Base-by-base conservation (phyloP, 2,329 filamentous ascomycete genomes). In the Fusarium incarnatum region DNA sequence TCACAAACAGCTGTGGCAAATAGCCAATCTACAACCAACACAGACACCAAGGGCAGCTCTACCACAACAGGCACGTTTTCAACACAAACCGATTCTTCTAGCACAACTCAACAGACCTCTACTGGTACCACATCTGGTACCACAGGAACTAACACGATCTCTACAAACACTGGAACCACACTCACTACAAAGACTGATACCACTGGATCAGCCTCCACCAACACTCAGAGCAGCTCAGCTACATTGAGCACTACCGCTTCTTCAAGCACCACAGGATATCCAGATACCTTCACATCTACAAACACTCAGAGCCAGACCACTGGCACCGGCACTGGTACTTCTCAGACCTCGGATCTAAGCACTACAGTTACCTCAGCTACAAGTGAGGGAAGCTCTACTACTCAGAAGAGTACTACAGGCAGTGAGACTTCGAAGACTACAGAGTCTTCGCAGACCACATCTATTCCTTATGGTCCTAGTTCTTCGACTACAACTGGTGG, bases 181-280 rank as follows among this genome's bases (percentile, higher is more conserved):
- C 44, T 50, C 9, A 56, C 30, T 37, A 41, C 28, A 52, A 30
- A 45, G 6, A 46, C 27, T 4, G 45, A 52, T 2, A 47, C 32
- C 3, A 58, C 27, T 8, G 48, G 27, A 20, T 58, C 41, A 2
- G 52, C 23, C 18, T 53, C 49, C 6, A 41, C 15, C 5, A 34
- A 44, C 22, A 44, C 60, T 12, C 16, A 60, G 1, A 66, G 54
- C n/a, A 66, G 61, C 47, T 60, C 61, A n/a, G 12, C 42, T 54
- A 45, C 61, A 54, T 13, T 20, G 22, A 60, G 61, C 18, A 65
- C 48, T 37, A 55, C 30, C 15, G 52, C 46, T 40, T 61, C 64
- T 40, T 56, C 32, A 49, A 67, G 47, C 34, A 55, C n/a, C 4
- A 22, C 40, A 41, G 53, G 37, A 45, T 59, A 50, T 6, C 18